phyloP scores from a whole-genome alignment of 176 grass and related monocot genomes.

The Aegilops speltoides region DNA sequence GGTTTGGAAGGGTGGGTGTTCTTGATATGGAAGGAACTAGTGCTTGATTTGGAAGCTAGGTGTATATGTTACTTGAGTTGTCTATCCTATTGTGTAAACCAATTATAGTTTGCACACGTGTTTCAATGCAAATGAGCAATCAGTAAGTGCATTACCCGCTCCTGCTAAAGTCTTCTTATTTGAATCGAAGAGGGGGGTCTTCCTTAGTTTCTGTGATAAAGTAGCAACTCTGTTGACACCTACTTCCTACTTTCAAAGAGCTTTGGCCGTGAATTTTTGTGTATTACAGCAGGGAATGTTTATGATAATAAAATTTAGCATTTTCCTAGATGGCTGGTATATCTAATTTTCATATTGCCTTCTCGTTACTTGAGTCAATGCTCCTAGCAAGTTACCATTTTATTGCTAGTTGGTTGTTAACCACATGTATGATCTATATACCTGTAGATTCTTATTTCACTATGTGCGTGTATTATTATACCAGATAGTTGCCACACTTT shows the following conservation, averaged over 20 bases:
- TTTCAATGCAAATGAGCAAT: conserved; percentile 64
- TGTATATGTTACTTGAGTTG: too few species aligned
- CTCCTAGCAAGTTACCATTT: too few species aligned
- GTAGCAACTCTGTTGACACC: conserved; percentile 1
- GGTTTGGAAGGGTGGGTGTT: too few species aligned
- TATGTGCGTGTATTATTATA: too few species aligned
- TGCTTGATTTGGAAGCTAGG: too few species aligned
- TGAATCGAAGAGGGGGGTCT: conserved; percentile 46
- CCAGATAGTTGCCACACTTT: too few species aligned
- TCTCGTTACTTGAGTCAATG: not conserved
- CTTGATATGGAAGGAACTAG: too few species aligned
- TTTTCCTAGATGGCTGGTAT: not conserved
- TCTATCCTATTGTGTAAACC: too few species aligned
- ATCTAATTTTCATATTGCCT: not conserved
- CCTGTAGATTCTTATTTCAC: too few species aligned
- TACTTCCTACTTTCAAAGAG: not conserved
- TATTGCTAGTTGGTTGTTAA: too few species aligned
- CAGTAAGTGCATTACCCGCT: conserved; percentile 45
- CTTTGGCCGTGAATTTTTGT: not conserved
- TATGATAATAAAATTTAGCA: conserved; percentile 19
- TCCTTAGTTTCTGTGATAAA: not conserved
- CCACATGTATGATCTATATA: too few species aligned
- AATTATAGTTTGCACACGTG: conserved; percentile 39
- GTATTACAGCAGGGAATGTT: conserved; percentile 24
- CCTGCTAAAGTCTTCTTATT: conserved; percentile 65